phyloP scores from a whole-genome alignment of 2,329 filamentous ascomycete species.

The Ophiostoma ulmi region DNA sequence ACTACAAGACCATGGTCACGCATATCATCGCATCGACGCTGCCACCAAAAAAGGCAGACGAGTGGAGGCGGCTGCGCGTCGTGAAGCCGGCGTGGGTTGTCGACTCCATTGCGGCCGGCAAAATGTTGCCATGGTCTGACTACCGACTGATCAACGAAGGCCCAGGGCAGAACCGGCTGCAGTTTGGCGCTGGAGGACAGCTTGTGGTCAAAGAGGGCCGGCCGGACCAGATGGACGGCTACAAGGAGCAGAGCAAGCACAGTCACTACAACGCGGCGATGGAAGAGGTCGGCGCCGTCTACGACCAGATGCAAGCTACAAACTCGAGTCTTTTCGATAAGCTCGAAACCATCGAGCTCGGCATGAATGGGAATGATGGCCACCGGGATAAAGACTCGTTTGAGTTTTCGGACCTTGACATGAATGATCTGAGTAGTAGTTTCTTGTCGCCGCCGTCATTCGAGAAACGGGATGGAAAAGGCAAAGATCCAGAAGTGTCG shows the following conservation, averaged over 20 bases:
- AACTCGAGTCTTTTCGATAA: constrained; percentile 15
- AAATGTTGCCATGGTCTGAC: constrained; percentile 75
- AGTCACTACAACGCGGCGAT: constrained; percentile 81
- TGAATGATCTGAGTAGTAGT: not conserved
- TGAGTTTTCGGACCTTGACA: not conserved
- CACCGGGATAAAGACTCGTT: constrained; percentile 5
- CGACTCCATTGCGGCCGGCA: constrained; percentile 78
- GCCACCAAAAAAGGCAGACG: constrained; percentile 86
- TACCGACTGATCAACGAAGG: constrained; percentile 85
- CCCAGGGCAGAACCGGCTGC: constrained; percentile 71
- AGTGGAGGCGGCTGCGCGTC: constrained; percentile 82
- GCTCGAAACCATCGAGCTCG: constrained; percentile 19
- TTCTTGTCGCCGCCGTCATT: not conserved
- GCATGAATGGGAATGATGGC: not conserved
- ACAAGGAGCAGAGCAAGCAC: constrained; percentile 72
- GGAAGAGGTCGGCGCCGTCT: constrained; percentile 33
- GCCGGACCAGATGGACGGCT: constrained; percentile 57
- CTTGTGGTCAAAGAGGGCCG: constrained; percentile 67
- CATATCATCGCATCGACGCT: constrained; percentile 90
- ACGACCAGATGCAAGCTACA: constrained; percentile 24
- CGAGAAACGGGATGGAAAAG: not conserved
- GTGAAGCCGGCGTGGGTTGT: constrained; percentile 94
- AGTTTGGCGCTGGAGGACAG: constrained; percentile 53
- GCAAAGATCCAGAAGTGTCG: not conserved
- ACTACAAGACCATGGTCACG: constrained; percentile 89